Evolutionary conservation across 495 filamentous ascomycete species (phyloP).

Genomic region (Diplogelasinospora grovesii): DNA sequence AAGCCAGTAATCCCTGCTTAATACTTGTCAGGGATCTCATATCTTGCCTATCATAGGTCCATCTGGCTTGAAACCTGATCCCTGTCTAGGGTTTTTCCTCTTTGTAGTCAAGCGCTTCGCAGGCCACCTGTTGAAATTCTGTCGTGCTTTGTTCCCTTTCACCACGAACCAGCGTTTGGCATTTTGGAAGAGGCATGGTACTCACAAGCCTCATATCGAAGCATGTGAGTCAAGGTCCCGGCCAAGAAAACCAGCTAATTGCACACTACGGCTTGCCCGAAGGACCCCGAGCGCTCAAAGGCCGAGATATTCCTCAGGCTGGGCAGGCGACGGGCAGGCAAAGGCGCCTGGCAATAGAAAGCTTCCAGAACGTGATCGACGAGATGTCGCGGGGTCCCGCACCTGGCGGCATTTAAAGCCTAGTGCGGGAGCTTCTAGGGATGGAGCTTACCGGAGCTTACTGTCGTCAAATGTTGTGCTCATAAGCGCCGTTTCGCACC

Average conservation of each 20-base stretch:
- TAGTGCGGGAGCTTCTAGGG: not conserved
- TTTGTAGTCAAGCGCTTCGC: constrained; percentile 12
- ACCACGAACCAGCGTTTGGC: constrained; percentile 13
- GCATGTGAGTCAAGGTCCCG: too few species aligned
- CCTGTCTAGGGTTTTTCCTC: constrained; percentile 11
- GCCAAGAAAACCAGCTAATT: too few species aligned
- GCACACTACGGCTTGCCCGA: too few species aligned
- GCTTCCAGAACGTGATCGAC: constrained; percentile 22
- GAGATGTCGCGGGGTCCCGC: too few species aligned
- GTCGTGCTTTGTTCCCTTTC: constrained; percentile 5
- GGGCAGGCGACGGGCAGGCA: constrained; percentile 2
- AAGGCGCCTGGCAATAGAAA: not conserved
- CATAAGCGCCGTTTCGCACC: constrained; percentile 7
- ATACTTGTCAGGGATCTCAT: constrained; percentile 18
- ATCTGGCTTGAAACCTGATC: constrained; percentile 6
- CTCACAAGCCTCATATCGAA: too few species aligned
- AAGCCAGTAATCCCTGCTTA: constrained; percentile 17
- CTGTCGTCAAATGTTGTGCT: too few species aligned
- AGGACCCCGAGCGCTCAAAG: not conserved
- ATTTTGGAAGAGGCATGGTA: constrained; percentile 16
- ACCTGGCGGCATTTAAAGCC: not conserved
- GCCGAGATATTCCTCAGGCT: not conserved
- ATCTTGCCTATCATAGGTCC: constrained; percentile 12
- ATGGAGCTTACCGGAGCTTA: too few species aligned
- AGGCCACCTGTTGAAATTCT: constrained; percentile 9